Conservation (phyloP, 179 eudicot genomes). For the Spinacia oleracea region DNA sequence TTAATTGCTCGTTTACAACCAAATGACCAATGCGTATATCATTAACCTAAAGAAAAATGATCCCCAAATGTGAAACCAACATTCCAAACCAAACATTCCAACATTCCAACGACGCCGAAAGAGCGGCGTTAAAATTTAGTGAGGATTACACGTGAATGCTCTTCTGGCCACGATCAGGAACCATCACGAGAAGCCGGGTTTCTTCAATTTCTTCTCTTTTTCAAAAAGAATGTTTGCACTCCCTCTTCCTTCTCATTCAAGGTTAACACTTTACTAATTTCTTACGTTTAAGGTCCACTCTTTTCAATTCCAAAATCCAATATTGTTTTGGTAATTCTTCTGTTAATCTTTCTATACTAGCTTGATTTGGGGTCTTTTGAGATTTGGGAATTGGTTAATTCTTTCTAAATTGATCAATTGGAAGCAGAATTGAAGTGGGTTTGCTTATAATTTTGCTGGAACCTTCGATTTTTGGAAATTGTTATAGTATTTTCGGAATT, state of each 20-base stretch:
- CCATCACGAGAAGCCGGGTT: background rate
- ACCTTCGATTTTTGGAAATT: background rate
- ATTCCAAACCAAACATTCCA: too few species aligned
- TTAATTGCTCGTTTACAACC: too few species aligned
- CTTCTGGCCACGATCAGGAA: background rate
- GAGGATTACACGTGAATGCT: background rate
- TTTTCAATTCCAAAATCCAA: background rate
- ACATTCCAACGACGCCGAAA: background rate
- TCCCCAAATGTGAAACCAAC: too few species aligned
- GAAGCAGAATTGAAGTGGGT: background rate
- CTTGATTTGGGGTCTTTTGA: background rate
- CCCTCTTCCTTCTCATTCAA: background rate
- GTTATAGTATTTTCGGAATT: background rate
- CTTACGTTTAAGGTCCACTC: conserved; percentile 3
- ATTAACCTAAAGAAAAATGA: background rate
- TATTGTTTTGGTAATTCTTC: background rate
- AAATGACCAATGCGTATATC: too few species aligned
- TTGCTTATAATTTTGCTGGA: background rate
- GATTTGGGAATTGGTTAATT: conserved; percentile 9
- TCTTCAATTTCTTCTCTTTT: background rate
- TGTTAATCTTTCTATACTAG: too few species aligned
- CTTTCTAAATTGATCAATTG: background rate
- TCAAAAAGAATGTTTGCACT: background rate
- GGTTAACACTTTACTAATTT: background rate
- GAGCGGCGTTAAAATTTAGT: background rate